phyloP scores from a whole-genome alignment of 2,329 filamentous ascomycete genomes.

The Aspergillus puulaauensis region DNA sequence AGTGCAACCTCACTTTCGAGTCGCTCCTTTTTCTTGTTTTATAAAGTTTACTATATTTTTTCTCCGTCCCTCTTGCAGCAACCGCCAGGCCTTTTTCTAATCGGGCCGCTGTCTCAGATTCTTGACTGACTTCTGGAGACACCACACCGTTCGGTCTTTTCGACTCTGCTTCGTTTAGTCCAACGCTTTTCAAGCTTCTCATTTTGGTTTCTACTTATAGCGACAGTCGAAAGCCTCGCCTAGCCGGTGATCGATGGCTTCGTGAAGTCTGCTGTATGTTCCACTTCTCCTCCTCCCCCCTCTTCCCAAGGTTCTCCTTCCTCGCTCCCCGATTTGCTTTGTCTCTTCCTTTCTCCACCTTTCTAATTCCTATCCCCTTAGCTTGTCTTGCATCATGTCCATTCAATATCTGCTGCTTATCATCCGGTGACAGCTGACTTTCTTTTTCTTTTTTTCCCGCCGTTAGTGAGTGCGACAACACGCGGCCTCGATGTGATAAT shows the following conservation, averaged over 20 bases:
- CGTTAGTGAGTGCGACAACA: conserved; percentile 27
- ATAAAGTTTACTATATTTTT: neutral
- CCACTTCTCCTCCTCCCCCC: conserved; percentile 13
- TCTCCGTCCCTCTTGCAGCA: neutral
- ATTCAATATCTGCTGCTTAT: conserved; percentile 15
- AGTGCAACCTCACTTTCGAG: neutral
- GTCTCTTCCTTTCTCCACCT: conserved; percentile 17
- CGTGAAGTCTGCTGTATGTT: conserved; percentile 30
- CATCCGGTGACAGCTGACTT: conserved; percentile 18
- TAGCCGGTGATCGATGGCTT: conserved; percentile 27
- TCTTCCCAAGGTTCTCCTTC: conserved; percentile 16
- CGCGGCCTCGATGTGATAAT: conserved; percentile 31
- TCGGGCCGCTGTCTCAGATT: conserved; percentile 7
- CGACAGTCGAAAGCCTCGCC: neutral
- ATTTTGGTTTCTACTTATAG: conserved; percentile 21
- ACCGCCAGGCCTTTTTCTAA: neutral
- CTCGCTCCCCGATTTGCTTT: conserved; percentile 24
- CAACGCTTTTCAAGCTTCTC: conserved; percentile 1
- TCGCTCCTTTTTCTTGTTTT: conserved; percentile 3
- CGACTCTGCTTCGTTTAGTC: conserved; percentile 1
- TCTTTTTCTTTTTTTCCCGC: conserved; percentile 4
- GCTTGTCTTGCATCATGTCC: conserved; percentile 18
- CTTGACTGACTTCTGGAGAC: neutral
- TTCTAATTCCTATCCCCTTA: conserved; percentile 19
- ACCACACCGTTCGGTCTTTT: neutral